Percentiles rank a stretch among this genome's conserved stretches.
These are phyloP conservation scores for Aspergillus sp. DNA, from an alignment of 2,329 filamentous ascomycete species.

Conservation along the genomic window DNA sequence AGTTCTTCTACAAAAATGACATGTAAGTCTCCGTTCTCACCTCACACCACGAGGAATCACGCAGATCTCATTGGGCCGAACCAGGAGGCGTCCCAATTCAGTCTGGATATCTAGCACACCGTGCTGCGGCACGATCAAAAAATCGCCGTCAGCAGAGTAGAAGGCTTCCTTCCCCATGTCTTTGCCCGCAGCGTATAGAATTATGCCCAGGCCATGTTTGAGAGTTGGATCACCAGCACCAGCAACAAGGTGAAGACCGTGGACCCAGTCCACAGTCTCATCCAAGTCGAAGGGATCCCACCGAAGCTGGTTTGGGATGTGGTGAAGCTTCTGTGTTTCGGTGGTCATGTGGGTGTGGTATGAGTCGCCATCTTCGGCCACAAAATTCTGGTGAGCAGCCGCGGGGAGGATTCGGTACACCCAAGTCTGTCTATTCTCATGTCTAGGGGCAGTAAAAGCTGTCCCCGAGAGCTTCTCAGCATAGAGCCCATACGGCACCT, in stretches of 20 bases:
- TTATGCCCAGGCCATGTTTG: slow-evolving; percentile 77
- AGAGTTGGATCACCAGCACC: slow-evolving; percentile 77
- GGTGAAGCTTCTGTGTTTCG: slow-evolving; percentile 59
- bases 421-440: slow-evolving; percentile 71
- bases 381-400: slow-evolving; percentile 58
- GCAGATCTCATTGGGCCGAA: slow-evolving; percentile 76
- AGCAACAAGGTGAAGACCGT: slow-evolving; percentile 70
- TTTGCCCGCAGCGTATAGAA: slow-evolving; percentile 75
- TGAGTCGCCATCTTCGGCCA: slow-evolving; percentile 46
- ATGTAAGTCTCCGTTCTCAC: slow-evolving; percentile 19
- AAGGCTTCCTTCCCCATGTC: slow-evolving; percentile 79
- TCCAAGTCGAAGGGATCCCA: slow-evolving; percentile 79
- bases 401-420: slow-evolving; percentile 70
- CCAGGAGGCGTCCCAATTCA: slow-evolving; percentile 71
- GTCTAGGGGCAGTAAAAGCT: slow-evolving; percentile 68
- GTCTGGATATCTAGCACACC: slow-evolving; percentile 75
- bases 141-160: slow-evolving; percentile 81
- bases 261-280: slow-evolving; percentile 67
- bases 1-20: neutral
- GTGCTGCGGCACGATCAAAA: slow-evolving; percentile 74
- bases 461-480: slow-evolving; percentile 76
- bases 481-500: slow-evolving; percentile 75
- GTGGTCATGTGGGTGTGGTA: slow-evolving; percentile 49
- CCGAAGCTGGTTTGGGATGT: slow-evolving; percentile 77
- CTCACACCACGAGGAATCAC: slow-evolving; percentile 74